Conservation (phyloP, 108 stramenopile species). For the Skeletonema grethae region DNA sequence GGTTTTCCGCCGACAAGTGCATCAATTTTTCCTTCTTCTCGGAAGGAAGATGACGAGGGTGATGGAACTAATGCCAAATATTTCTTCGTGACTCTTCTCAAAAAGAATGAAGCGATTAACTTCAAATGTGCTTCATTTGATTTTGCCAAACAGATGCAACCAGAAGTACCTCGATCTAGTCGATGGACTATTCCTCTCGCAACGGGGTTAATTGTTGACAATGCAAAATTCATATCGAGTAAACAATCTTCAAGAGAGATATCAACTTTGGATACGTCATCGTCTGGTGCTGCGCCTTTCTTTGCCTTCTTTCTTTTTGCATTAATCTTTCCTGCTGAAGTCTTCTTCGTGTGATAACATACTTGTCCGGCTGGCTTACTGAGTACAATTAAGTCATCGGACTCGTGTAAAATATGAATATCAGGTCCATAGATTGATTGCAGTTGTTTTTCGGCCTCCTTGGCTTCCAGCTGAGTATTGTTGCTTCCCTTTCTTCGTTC, state of each 20-base stretch:
- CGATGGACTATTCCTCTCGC: slow-evolving; percentile 78
- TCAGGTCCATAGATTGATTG: slow-evolving; percentile 52
- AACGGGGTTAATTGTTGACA: slow-evolving; percentile 72
- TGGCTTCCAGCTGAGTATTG: slow-evolving; percentile 5
- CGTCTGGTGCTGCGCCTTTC: not conserved
- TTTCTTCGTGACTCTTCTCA: slow-evolving; percentile 56
- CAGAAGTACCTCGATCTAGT: slow-evolving; percentile 78
- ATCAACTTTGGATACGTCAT: slow-evolving; percentile 32
- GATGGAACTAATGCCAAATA: slow-evolving; percentile 63
- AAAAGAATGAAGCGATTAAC: slow-evolving; percentile 68
- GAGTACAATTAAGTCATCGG: slow-evolving; percentile 57
- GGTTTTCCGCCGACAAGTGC: slow-evolving; percentile 52
- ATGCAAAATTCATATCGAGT: slow-evolving; percentile 48
- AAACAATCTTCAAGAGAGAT: slow-evolving; percentile 79
- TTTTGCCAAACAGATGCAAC: slow-evolving; percentile 71
- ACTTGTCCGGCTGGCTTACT: slow-evolving; percentile 74
- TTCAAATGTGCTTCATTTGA: slow-evolving; percentile 63
- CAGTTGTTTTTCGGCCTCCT: slow-evolving; percentile 32
- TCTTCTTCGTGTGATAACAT: slow-evolving; percentile 62
- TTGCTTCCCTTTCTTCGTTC: slow-evolving; percentile 39
- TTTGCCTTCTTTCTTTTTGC: slow-evolving; percentile 42
- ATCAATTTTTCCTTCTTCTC: slow-evolving; percentile 42
- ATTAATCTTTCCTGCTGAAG: slow-evolving; percentile 63
- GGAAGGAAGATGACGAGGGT: not conserved
- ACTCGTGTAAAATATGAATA: slow-evolving; percentile 62